A percentile compares a stretch with the other conserved stretches of the same genome.
phyloP scores from a whole-genome alignment of 2,329 filamentous ascomycete species.

The Mariannaea elegans region DNA sequence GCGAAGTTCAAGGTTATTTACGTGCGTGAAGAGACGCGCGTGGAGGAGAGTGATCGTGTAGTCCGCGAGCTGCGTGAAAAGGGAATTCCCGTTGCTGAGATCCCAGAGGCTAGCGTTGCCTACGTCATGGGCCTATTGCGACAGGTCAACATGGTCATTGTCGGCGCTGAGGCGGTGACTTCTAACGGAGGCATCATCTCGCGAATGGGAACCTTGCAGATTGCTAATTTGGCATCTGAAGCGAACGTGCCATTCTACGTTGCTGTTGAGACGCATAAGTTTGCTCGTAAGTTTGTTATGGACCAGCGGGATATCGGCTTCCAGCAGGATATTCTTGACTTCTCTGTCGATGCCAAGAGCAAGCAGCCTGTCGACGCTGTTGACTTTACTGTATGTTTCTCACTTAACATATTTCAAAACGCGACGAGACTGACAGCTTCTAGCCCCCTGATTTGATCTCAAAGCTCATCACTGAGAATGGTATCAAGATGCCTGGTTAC shows the following conservation, averaged over 20 bases:
- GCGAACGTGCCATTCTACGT: constrained; percentile 85
- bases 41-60: constrained; percentile 73
- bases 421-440: background rate
- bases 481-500: constrained; percentile 74
- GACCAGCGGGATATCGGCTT: constrained; percentile 83
- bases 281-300: constrained; percentile 85
- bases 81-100: constrained; percentile 80
- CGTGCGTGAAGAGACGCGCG: constrained; percentile 65
- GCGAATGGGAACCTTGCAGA: constrained; percentile 84
- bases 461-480: constrained; percentile 79
- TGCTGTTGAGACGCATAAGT: constrained; percentile 95
- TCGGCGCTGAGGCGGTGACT: constrained; percentile 85
- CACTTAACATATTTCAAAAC: background rate
- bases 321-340: constrained; percentile 80
- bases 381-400: constrained; percentile 71
- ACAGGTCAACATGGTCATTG: constrained; percentile 72
- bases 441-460: constrained; percentile 74
- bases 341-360: constrained; percentile 62
- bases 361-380: constrained; percentile 65
- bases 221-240: constrained; percentile 79
- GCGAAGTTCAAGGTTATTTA: constrained; percentile 88
- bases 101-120: constrained; percentile 71
- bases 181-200: constrained; percentile 95
- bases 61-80: constrained; percentile 75
- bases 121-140: constrained; percentile 70